Percentiles rank a stretch among this genome's conserved stretches.
phyloP scores from a whole-genome alignment of 805 yeast species.

The Wickerhamomyces xylosicus region DNA sequence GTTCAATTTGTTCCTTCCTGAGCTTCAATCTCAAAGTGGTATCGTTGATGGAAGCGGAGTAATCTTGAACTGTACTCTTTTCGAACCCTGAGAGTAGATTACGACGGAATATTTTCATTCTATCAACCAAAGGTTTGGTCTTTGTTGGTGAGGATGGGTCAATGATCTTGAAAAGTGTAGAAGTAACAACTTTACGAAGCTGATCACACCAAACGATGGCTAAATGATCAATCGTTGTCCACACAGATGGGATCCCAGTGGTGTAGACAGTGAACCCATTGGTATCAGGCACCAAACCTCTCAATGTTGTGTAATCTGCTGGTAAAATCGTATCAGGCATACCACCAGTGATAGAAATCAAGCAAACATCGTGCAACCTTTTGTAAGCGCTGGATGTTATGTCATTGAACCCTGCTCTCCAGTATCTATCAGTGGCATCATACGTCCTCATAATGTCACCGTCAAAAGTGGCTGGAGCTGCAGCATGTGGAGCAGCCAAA shows the following conservation, averaged over 20 bases:
- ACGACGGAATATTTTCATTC: conserved; percentile 49
- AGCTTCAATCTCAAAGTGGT: conserved; percentile 12
- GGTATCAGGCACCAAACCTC: conserved; percentile 56
- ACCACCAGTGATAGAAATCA: conserved; percentile 89
- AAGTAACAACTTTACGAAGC: conserved; percentile 53
- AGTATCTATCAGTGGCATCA: conserved; percentile 63
- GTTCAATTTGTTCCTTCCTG: conserved; percentile 12
- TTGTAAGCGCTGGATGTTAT: conserved; percentile 36
- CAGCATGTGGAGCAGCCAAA: conserved; percentile 83
- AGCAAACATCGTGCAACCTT: conserved; percentile 47
- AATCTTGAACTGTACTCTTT: conserved; percentile 22
- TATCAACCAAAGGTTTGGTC: conserved; percentile 39
- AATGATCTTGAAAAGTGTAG: conserved; percentile 46
- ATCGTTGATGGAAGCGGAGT: neutral
- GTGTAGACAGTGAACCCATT: conserved; percentile 81
- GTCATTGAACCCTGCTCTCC: conserved; percentile 55
- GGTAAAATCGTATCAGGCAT: conserved; percentile 68
- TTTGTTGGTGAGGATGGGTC: conserved; percentile 36
- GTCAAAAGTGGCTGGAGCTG: conserved; percentile 89
- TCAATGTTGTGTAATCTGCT: conserved; percentile 77
- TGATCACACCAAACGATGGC: conserved; percentile 98
- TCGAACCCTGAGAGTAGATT: conserved; percentile 49
- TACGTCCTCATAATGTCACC: conserved; percentile 74
- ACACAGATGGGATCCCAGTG: conserved; percentile 80
- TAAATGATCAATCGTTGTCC: conserved; percentile 91